These are phyloP conservation scores for Vitis cinerea DNA, from an alignment of 164 flowering plant genomes.

Conservation along the genomic window DNA sequence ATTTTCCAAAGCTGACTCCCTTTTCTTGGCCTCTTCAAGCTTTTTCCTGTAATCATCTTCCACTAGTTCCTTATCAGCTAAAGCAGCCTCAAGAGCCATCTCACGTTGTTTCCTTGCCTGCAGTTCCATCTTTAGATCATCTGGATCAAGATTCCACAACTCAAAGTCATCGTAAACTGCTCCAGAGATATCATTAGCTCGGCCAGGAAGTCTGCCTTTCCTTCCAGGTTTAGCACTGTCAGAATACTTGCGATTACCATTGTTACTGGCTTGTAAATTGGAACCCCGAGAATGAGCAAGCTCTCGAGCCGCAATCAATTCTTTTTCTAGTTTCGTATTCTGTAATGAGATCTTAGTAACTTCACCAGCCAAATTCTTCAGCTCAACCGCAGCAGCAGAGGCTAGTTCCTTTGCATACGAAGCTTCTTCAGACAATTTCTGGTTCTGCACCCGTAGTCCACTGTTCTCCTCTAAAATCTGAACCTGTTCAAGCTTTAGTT, in stretches of 20 bases:
- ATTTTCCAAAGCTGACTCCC: constrained; percentile 87
- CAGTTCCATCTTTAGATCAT: constrained; percentile 79
- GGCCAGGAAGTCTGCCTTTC: constrained; percentile 50
- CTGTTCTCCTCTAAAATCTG: constrained; percentile 79
- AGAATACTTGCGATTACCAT: constrained; percentile 51
- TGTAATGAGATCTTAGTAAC: constrained; percentile 87
- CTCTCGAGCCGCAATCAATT: constrained; percentile 68
- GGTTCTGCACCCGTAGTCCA: constrained; percentile 85
- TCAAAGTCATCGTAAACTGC: constrained; percentile 58
- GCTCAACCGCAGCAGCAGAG: constrained; percentile 99
- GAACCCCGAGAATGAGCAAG: constrained; percentile 48
- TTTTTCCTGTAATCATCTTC: constrained; percentile 76
- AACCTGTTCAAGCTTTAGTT: constrained; percentile 67
- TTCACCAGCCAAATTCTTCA: constrained; percentile 92
- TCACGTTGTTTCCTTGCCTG: constrained; percentile 86
- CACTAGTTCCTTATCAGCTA: constrained; percentile 74
- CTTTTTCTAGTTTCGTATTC: constrained; percentile 82
- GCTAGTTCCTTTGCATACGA: constrained; percentile 98
- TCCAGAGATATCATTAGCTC: constrained; percentile 50
- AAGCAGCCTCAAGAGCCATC: constrained; percentile 81
- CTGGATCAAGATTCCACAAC: constrained; percentile 70
- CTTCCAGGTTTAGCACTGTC: constrained; percentile 56
- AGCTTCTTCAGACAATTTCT: constrained; percentile 92
- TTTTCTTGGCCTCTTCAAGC: constrained; percentile 73
- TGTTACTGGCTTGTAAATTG: constrained; percentile 39